Evolutionary conservation across 2,329 filamentous ascomycete species (phyloP).

Genomic region (Ilyonectria sp.): DNA sequence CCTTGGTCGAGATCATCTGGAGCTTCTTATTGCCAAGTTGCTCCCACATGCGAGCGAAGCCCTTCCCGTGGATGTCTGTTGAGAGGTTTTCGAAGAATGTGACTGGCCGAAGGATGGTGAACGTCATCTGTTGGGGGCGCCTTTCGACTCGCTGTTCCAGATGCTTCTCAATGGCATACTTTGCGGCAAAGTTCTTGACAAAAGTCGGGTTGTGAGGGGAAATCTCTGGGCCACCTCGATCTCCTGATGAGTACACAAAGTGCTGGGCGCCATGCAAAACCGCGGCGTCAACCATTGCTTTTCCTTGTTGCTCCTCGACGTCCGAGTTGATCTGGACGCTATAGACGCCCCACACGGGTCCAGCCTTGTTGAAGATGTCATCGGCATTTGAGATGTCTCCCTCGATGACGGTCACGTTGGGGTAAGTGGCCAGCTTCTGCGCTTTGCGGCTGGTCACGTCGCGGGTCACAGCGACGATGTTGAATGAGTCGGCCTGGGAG

Average conservation of each 20-base stretch:
- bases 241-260: slow-evolving; percentile 73
- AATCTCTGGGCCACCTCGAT: slow-evolving; percentile 66
- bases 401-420: slow-evolving; percentile 20
- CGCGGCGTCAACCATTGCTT: slow-evolving; percentile 66
- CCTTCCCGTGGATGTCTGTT: slow-evolving; percentile 49
- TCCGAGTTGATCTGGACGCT: slow-evolving; percentile 32
- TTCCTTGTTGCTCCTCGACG: slow-evolving; percentile 62
- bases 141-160: slow-evolving; percentile 58
- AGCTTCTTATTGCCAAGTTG: slow-evolving; percentile 43
- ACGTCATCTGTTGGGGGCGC: slow-evolving; percentile 61
- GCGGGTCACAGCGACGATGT: slow-evolving; percentile 29
- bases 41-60: slow-evolving; percentile 49
- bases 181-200: slow-evolving; percentile 71
- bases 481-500: slow-evolving; percentile 9
- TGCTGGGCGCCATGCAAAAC: slow-evolving; percentile 66
- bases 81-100: slow-evolving; percentile 70
- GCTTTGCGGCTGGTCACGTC: slow-evolving; percentile 19
- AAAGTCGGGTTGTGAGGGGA: slow-evolving; percentile 64
- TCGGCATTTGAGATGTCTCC: slow-evolving; percentile 27
- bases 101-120: slow-evolving; percentile 71
- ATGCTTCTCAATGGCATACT: slow-evolving; percentile 71
- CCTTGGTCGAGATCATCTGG: slow-evolving; percentile 55
- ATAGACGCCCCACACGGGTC: slow-evolving; percentile 23
- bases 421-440: slow-evolving; percentile 20
- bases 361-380: slow-evolving; percentile 23